Evolutionary conservation across 768 basidiomycete genomes (phyloP).

Genomic region (Porpolomopsis calyptriformis): DNA sequence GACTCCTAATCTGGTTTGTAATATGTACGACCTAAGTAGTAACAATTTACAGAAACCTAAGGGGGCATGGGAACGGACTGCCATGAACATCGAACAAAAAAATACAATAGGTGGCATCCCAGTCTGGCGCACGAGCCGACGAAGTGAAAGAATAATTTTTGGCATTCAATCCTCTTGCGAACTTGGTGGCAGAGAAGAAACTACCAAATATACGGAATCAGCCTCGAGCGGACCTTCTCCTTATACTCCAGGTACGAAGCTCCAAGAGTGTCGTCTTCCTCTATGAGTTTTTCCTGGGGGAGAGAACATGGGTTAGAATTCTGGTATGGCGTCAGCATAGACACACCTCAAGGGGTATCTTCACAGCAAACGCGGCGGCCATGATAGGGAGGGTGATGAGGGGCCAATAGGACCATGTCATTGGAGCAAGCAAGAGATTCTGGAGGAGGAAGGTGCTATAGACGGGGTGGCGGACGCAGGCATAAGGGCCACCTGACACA

Average conservation of each 20-base stretch:
- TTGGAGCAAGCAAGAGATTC: constrained; percentile 15
- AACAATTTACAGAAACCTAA: too few species aligned
- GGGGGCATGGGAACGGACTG: too few species aligned
- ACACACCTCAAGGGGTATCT: constrained; percentile 26
- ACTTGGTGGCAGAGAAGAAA: too few species aligned
- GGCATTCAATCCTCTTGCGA: too few species aligned
- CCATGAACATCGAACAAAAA: too few species aligned
- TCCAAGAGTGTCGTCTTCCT: constrained; percentile 15
- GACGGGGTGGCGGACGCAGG: constrained; percentile 26
- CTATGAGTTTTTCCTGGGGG: constrained; percentile 20
- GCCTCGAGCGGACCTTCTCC: constrained; percentile 17
- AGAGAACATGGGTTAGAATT: not conserved
- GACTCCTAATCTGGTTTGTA: too few species aligned
- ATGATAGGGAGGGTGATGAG: constrained; percentile 18
- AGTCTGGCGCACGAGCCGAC: too few species aligned
- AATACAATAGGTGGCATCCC: too few species aligned
- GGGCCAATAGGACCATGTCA: constrained; percentile 27
- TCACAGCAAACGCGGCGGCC: constrained; percentile 18
- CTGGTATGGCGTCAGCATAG: not conserved
- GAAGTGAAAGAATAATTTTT: too few species aligned
- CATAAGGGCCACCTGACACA: constrained; percentile 24
- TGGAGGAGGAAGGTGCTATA: constrained; percentile 21
- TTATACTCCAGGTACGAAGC: constrained; percentile 22
- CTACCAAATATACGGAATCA: constrained; percentile 21
- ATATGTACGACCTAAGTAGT: too few species aligned